Conservation (phyloP, 148 eudicot genomes). For the Amaranthus cruentus region DNA sequence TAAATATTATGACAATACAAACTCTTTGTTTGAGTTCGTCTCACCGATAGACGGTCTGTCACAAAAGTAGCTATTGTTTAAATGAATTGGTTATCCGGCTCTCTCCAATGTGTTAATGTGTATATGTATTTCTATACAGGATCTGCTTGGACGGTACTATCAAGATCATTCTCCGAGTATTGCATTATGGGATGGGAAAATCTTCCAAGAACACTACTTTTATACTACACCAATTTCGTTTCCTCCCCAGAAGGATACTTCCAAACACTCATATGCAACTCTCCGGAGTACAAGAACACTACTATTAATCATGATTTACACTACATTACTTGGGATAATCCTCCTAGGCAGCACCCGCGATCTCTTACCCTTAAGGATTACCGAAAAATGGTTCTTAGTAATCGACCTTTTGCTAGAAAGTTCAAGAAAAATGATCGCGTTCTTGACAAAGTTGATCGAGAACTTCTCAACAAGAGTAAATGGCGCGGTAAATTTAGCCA, state of each 20-base stretch:
- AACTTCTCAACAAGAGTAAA: constrained; percentile 46
- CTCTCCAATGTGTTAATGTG: too few species aligned
- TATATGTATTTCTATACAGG: constrained; percentile 33
- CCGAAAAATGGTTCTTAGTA: constrained; percentile 65
- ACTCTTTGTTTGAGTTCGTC: too few species aligned
- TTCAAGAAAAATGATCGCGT: constrained; percentile 70
- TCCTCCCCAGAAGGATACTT: constrained; percentile 92
- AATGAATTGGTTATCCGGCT: too few species aligned
- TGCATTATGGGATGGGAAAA: constrained; percentile 77
- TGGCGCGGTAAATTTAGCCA: constrained; percentile 32
- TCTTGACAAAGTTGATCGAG: constrained; percentile 64
- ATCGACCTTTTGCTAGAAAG: constrained; percentile 82
- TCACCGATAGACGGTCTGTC: too few species aligned
- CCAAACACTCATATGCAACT: constrained; percentile 87
- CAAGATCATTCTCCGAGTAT: constrained; percentile 83
- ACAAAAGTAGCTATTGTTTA: too few species aligned
- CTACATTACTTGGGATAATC: constrained; percentile 76
- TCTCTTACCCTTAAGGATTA: constrained; percentile 70
- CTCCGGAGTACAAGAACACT: constrained; percentile 62
- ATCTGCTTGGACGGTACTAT: constrained; percentile 85
- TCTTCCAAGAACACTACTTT: constrained; percentile 85
- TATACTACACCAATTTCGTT: constrained; percentile 90
- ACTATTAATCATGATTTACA: constrained; percentile 82
- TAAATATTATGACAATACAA: too few species aligned
- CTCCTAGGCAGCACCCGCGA: constrained; percentile 89